phyloP scores from a whole-genome alignment of 2,329 filamentous ascomycete species.

The Raffaelea arxii region DNA sequence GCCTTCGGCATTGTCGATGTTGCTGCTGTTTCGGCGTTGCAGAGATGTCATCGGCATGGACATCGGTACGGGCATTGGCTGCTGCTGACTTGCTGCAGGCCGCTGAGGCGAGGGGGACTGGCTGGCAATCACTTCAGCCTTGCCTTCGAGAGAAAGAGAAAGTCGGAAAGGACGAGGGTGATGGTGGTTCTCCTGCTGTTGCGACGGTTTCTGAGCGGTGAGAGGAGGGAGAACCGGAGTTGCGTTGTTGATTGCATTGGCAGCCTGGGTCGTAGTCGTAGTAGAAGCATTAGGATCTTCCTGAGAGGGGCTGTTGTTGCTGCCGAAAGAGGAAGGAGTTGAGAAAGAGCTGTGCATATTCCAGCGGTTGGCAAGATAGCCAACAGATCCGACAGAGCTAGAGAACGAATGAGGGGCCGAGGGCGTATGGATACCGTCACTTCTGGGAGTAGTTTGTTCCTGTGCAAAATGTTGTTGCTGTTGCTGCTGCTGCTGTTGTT shows the following conservation, averaged over 20 bases:
- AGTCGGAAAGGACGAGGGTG: constrained; percentile 51
- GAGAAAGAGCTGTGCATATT: constrained; percentile 43
- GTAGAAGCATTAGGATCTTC: constrained; percentile 38
- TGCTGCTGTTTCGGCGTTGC: constrained; percentile 3
- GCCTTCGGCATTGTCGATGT: constrained; percentile 30
- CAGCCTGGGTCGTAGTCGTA: constrained; percentile 27
- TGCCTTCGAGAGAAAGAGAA: constrained; percentile 78
- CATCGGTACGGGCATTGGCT: too few relatives aligned
- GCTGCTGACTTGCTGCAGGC: too few relatives aligned
- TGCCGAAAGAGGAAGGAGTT: constrained; percentile 31
- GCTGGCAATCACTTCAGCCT: constrained; percentile 71
- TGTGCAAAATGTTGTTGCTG: background rate
- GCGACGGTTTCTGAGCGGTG: constrained; percentile 10
- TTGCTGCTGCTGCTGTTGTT: constrained; percentile 4
- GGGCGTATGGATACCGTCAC: background rate
- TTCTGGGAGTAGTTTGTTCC: background rate
- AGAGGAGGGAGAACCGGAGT: constrained; percentile 20
- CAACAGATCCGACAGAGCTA: constrained; percentile 17
- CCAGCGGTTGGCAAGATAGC: constrained; percentile 48
- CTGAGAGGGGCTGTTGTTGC: background rate
- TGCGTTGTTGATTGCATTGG: too few relatives aligned
- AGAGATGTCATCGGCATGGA: constrained; percentile 22
- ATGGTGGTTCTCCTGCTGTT: constrained; percentile 19
- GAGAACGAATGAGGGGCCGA: constrained; percentile 9
- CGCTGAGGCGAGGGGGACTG: constrained; percentile 62